These are phyloP conservation scores for Laguncularia racemosa DNA, from an alignment of 345 rosid species.

Conservation along the genomic window DNA sequence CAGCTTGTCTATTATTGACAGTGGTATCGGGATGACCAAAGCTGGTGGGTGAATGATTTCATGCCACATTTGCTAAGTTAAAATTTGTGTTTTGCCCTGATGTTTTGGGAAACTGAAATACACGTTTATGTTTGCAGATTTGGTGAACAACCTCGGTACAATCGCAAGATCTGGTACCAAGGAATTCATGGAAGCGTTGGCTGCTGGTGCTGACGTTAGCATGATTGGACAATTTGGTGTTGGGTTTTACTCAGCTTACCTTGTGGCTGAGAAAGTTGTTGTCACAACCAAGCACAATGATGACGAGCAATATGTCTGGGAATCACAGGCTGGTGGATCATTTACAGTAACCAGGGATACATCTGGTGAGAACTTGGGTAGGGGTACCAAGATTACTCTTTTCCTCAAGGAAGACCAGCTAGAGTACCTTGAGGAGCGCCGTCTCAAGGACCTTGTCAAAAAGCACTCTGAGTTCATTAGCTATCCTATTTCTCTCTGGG, in stretches of 20 bases:
- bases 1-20: conserved; percentile 57
- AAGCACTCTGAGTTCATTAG: conserved; percentile 96
- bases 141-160: conserved; percentile 86
- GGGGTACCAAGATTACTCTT: conserved; percentile 75
- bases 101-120: too few relatives aligned
- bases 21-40: conserved; percentile 87
- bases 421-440: conserved; percentile 85
- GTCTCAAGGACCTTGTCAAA: conserved; percentile 76
- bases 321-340: conserved; percentile 91
- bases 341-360: conserved; percentile 75
- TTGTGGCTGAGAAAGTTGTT: conserved; percentile 76
- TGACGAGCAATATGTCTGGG: conserved; percentile 88
- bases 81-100: neutral
- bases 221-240: conserved; percentile 92
- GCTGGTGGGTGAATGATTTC: conserved; percentile 42
- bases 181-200: conserved; percentile 84
- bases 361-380: conserved; percentile 63
- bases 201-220: conserved; percentile 86
- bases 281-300: conserved; percentile 78
- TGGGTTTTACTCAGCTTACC: conserved; percentile 79
- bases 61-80: neutral
- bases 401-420: conserved; percentile 79
- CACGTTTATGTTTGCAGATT: conserved; percentile 25
- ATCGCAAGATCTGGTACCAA: conserved; percentile 89
- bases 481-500: conserved; percentile 82